These are phyloP conservation scores for Aspergillus sp. DNA, from an alignment of 2,329 filamentous ascomycete species.

Conservation along the genomic window DNA sequence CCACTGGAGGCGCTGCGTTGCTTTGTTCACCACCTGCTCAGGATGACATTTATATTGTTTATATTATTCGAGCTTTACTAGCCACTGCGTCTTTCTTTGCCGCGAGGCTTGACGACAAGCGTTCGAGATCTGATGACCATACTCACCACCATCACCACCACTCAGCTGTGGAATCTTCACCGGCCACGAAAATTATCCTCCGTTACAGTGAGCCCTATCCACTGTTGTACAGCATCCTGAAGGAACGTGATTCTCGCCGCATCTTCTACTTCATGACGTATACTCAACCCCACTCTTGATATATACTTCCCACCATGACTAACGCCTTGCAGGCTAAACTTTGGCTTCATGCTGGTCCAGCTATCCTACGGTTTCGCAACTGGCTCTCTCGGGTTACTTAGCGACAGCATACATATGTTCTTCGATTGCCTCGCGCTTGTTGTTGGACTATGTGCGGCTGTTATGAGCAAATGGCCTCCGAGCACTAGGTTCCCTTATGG, in stretches of 20 bases:
- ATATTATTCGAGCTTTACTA: conserved; percentile 28
- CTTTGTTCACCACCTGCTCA: conserved; percentile 30
- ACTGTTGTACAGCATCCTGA: conserved; percentile 78
- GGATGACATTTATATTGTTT: conserved; percentile 28
- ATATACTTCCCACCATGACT: conserved; percentile 13
- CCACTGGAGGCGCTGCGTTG: conserved; percentile 27
- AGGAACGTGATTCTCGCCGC: conserved; percentile 86
- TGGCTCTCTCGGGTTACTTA: conserved; percentile 90
- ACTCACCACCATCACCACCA: conserved; percentile 34
- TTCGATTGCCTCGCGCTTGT: conserved; percentile 93
- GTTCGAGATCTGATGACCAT: conserved; percentile 26
- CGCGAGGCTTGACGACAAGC: conserved; percentile 33
- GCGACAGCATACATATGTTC: conserved; percentile 99
- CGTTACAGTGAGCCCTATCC: conserved; percentile 69
- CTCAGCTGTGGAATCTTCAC: conserved; percentile 55
- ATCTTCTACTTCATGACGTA: conserved; percentile 97
- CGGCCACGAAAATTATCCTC: conserved; percentile 72
- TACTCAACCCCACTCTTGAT: neutral
- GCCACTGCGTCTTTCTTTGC: conserved; percentile 32
- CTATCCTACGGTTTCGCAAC: conserved; percentile 92
- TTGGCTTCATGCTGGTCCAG: conserved; percentile 91
- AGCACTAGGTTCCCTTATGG: conserved; percentile 89
- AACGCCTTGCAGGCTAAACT: conserved; percentile 68
- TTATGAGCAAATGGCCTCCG: conserved; percentile 95
- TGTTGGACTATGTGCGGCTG: conserved; percentile 85